Evolutionary conservation across 305 asterid genomes (phyloP).

Genomic region (Fraxinus albicans): DNA sequence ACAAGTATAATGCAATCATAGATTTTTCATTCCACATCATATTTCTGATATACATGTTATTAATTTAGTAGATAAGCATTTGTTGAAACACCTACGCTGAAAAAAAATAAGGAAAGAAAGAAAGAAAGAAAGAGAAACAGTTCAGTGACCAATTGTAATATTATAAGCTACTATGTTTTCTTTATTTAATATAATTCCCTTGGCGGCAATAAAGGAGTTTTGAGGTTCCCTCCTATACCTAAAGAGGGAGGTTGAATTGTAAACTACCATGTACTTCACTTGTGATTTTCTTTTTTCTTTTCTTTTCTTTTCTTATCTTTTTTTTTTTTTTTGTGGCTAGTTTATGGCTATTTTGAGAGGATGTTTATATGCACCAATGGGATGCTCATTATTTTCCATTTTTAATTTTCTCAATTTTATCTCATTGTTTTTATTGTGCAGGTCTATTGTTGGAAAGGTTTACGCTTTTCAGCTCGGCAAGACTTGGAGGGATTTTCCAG

Average conservation of each 20-base stretch:
- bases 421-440: constrained; percentile 35
- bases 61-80: neutral
- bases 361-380: neutral
- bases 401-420: neutral
- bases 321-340: neutral
- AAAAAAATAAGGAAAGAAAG: neutral
- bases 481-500: constrained; percentile 95
- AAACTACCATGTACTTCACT: neutral
- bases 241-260: neutral
- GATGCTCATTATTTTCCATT: neutral
- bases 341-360: neutral
- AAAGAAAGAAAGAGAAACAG: neutral
- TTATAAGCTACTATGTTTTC: neutral
- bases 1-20: neutral
- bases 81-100: neutral
- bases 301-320: too few relatives aligned
- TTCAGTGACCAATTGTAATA: neutral
- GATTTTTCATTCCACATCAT: neutral
- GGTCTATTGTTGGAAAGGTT: constrained; percentile 99
- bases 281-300: neutral
- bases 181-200: neutral
- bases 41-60: neutral
- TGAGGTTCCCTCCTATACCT: neutral
- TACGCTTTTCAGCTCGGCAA: constrained; percentile 95
- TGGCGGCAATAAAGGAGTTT: neutral